Evolutionary conservation across 139 green algal genomes (phyloP).

Genomic region (Mychonastes homosphaera): DNA sequence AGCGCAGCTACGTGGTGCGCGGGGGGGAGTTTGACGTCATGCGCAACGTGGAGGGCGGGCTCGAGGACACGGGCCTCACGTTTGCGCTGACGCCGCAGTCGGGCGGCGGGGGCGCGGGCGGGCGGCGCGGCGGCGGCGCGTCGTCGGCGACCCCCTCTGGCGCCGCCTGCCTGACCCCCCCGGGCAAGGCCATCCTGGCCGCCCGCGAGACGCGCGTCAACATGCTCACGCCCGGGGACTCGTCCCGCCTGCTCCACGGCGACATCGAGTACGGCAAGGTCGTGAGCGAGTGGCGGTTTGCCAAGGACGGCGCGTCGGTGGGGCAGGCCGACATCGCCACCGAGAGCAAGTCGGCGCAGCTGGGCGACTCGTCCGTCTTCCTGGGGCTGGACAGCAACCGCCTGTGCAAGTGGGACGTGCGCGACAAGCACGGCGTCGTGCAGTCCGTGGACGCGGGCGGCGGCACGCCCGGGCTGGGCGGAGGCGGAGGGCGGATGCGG

Average conservation of each 20-base stretch:
- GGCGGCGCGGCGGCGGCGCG: constrained; percentile 3
- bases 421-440: constrained; percentile 43
- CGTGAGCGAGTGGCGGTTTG: constrained; percentile 71
- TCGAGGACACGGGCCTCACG: constrained; percentile 39
- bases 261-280: constrained; percentile 51
- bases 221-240: constrained; percentile 60
- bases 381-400: constrained; percentile 81
- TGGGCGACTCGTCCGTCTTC: constrained; percentile 68
- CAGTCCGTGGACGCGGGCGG: constrained; percentile 10
- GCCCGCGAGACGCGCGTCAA: constrained; percentile 74
- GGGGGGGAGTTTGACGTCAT: constrained; percentile 74
- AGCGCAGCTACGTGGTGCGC: constrained; percentile 67
- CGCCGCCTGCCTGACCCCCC: constrained; percentile 11
- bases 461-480: background rate
- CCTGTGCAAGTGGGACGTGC: constrained; percentile 78
- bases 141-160: constrained; percentile 34
- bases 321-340: constrained; percentile 47
- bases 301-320: constrained; percentile 64
- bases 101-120: background rate
- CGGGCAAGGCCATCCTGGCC: constrained; percentile 52
- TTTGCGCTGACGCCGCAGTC: constrained; percentile 20
- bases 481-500: no score
- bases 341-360: constrained; percentile 63
- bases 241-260: constrained; percentile 47
- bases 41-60: constrained; percentile 63